Percentiles rank a stretch among this genome's conserved stretches.
phyloP scores from a whole-genome alignment of 208 protist genomes.

The Porcisia deanei region DNA sequence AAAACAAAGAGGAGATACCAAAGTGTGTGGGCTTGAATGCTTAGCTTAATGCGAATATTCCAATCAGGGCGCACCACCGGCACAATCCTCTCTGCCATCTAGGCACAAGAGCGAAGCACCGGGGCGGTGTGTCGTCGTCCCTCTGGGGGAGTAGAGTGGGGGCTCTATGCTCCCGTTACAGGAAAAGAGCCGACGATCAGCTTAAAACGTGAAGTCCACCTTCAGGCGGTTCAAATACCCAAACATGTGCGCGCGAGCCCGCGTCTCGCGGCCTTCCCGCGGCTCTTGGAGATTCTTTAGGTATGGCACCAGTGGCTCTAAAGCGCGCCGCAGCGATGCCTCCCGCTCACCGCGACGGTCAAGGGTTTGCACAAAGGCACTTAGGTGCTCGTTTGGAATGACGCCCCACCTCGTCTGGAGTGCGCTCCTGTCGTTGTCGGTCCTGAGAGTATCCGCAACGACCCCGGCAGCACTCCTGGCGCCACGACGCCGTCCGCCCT shows the following conservation, averaged over 20 bases:
- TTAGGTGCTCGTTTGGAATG: slow-evolving; percentile 60
- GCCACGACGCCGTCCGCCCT: not conserved
- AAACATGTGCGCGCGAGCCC: slow-evolving; percentile 64
- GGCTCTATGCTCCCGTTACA: not conserved
- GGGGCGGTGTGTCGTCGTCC: too few species aligned
- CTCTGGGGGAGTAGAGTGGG: not conserved
- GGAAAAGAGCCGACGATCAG: not conserved
- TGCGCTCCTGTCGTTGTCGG: slow-evolving; percentile 4
- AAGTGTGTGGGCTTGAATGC: too few species aligned
- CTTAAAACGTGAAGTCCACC: slow-evolving; percentile 28
- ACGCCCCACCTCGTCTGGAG: slow-evolving; percentile 63
- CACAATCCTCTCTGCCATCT: too few species aligned
- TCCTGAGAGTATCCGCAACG: not conserved
- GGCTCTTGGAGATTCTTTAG: slow-evolving; percentile 39
- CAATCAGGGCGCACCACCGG: too few species aligned
- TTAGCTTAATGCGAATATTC: too few species aligned
- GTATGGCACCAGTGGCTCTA: slow-evolving; percentile 61
- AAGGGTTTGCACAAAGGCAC: slow-evolving; percentile 55
- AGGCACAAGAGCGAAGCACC: too few species aligned
- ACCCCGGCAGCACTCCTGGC: not conserved
- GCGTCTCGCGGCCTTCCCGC: slow-evolving; percentile 51
- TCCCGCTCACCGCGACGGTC: slow-evolving; percentile 73
- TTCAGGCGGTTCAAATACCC: slow-evolving; percentile 85
- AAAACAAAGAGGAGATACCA: too few species aligned
- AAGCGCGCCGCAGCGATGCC: slow-evolving; percentile 43